Evolutionary conservation across 2,329 filamentous ascomycete genomes (phyloP), one percentile per base, ranked within the genome.

Genomic region (Aspergillus aculeatinus): DNA sequence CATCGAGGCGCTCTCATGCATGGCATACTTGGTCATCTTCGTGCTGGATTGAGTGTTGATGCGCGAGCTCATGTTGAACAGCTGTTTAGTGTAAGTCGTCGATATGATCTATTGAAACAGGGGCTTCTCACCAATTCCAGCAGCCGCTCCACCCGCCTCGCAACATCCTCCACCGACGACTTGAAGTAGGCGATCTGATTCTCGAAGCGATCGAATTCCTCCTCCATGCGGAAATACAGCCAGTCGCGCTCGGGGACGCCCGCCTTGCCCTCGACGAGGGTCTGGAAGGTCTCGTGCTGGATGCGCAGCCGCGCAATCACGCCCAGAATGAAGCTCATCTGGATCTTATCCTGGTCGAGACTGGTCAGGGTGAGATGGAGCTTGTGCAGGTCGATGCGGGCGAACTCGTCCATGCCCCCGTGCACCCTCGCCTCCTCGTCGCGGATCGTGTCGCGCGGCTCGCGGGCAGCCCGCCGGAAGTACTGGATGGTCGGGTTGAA

Each of bases 401-500:
- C 56, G n/a, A 52, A 48, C 49, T 58, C 56, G 49, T 27, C 49
- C 35, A 39, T 52, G 35, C 14, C 23, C 2, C 56, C 25, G 27
- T 58, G 56, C 10, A 58, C 56, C 16, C 56, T 29, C 9, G 35
- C 35, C 39, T 58, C 56, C 25, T 58, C 56, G 7, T 58, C 56
- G 49, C 56, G 56, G 16, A 44, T 58, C 25, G 56, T 58, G 14
- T 58, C 56, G 12, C 56, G 56, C 5, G 56, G 56, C 23, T 58
- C 56, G 11, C 56, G 49, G 5, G 56, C 56, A 4, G 56, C 56
- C 2, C 56, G 56, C 5, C 56, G 49, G 49, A 52, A 58, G 39
- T 58, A 58, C 49, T 58, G 56, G 16, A 58, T 58, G 14, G 56
- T 58, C 9, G 56, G 56, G 25, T 58, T 58, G 56, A 58, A 58